Conservation (phyloP, 345 rosid species). For the Syzygium jambos region DNA sequence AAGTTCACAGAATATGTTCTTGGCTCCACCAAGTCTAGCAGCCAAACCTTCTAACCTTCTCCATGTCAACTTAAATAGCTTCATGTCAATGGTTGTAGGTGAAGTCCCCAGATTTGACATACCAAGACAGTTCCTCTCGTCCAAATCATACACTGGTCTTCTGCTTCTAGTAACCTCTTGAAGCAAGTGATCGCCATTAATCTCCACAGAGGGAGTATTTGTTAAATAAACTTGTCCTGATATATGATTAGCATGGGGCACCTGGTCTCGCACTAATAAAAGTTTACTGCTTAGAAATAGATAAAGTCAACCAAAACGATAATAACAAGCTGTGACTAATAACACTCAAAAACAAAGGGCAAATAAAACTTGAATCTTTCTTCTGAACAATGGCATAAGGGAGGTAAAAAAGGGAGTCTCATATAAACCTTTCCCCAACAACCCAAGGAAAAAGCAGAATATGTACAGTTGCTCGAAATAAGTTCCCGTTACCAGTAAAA, state of each 20-base stretch:
- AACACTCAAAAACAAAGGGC: background rate
- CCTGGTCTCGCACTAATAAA: constrained; percentile 76
- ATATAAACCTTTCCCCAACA: background rate
- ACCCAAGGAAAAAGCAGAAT: background rate
- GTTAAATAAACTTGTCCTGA: constrained; percentile 29
- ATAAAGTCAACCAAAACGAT: no score
- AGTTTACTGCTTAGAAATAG: constrained; percentile 44
- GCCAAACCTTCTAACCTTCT: no score
- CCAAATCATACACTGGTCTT: constrained; percentile 13
- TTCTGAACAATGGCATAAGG: background rate
- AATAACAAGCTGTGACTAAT: background rate
- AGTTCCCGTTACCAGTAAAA: constrained; percentile 40
- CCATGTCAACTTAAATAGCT: no score
- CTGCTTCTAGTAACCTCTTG: constrained; percentile 14
- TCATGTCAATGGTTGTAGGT: no score
- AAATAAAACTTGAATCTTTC: background rate
- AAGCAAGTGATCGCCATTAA: constrained; percentile 12
- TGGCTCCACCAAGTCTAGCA: no score
- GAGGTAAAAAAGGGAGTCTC: background rate
- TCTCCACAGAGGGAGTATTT: constrained; percentile 16
- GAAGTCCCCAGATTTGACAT: no score
- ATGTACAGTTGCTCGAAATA: background rate
- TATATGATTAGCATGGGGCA: constrained; percentile 29
- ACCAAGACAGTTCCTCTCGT: constrained; percentile 6
- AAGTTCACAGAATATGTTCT: no score